Base-by-base conservation (phyloP, 2,329 filamentous ascomycete genomes). In the Calonectria leucothoes region DNA sequence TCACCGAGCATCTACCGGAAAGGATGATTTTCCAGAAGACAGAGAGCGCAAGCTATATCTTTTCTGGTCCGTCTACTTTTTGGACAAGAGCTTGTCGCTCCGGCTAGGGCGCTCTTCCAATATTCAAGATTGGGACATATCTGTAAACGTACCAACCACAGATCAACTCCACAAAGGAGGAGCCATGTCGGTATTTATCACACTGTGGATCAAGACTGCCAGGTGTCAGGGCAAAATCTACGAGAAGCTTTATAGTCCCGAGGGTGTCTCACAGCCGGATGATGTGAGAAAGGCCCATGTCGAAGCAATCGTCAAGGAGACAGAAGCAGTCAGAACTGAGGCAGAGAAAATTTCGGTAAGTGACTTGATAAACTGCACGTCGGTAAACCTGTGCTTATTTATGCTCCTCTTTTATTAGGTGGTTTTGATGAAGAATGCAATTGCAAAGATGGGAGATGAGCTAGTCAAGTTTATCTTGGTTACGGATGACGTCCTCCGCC, bases 71-170 rank as follows among this genome's bases (percentile, higher is more conserved):
- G 82, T 89, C 0, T 92, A 92, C 75, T 86, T 88, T 59, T 82
- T 91, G 20, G 88, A 92, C 73, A 91, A 89, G 72, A 86, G 86
- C 23, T 82, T 92, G 23, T 89, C 89, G 0, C 84, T 92, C 4
- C 86, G 89, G 3, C 82, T 92, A 5, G 91, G 91, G 0, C 86
- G 85, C 20, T 83, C 89, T 0, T 88, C 89, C 0, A 86, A 86
- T 6, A 86, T 92, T 3, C 89, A 89, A 52, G 89, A 91, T 76
- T 91, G 88, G 81, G 90, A 92, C 72, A 89, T 92, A 70, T 89
- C 82, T 20, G 81, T 84, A 6, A 86, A 82, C 48, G 81, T 76
- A 76, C 79, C 77, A 74, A 81, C 33, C 85, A 84, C 65, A 10
- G 71, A 72, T 5, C 76, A 77, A 14, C 81, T 87, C 14, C 77